Conservation (phyloP, 306 rosid genomes). For the Castanopsis chinensis region DNA sequence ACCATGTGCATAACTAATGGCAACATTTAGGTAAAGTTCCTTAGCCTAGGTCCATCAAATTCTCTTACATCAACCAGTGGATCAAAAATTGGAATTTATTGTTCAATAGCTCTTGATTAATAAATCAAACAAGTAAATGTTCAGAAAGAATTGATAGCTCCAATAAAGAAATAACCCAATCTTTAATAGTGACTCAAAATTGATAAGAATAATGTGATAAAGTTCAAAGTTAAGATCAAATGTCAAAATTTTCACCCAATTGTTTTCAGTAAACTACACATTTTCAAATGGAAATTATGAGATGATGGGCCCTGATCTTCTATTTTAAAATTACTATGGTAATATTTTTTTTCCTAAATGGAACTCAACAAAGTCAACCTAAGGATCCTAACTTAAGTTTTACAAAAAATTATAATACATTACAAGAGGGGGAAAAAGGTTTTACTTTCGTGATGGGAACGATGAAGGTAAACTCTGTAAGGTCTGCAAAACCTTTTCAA, state of each 20-base stretch:
- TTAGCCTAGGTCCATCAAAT: background rate
- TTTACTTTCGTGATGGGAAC: constrained; percentile 77
- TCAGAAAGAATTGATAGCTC: too few species aligned
- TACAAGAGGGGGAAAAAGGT: constrained; percentile 19
- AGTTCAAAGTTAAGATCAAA: too few species aligned
- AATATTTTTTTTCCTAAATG: background rate
- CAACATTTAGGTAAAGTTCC: background rate
- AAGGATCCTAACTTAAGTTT: background rate
- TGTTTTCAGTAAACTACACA: too few species aligned
- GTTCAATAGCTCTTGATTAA: too few species aligned
- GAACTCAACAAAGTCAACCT: background rate
- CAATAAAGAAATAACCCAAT: background rate
- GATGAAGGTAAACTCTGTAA: constrained; percentile 66
- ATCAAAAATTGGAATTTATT: background rate
- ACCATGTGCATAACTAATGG: background rate
- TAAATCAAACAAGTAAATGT: too few species aligned
- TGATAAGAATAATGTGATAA: background rate
- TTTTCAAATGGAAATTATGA: background rate
- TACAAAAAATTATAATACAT: background rate
- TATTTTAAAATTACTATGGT: background rate
- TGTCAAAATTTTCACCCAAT: too few species aligned
- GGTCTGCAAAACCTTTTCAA: constrained; percentile 61
- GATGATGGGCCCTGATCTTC: background rate
- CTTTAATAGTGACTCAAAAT: background rate
- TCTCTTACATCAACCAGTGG: background rate